Conservation (phyloP, 768 basidiomycete genomes). For the Boletus rex-veris region DNA sequence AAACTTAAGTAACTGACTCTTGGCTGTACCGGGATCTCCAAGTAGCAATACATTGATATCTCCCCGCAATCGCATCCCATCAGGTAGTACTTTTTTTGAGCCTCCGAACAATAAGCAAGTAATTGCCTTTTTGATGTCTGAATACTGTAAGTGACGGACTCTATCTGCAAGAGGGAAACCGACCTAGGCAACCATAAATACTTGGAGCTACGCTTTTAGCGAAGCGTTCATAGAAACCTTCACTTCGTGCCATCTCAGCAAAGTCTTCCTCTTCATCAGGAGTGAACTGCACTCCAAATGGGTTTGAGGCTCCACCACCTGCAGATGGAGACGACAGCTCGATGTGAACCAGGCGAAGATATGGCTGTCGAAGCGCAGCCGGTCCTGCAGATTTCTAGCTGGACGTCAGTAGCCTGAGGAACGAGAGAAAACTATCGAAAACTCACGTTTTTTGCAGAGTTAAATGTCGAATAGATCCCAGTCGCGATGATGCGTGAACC, state of each 20-base stretch:
- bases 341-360: conserved; percentile 89
- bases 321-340: conserved; percentile 82
- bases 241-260: conserved; percentile 81
- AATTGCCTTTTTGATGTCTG: conserved; percentile 98
- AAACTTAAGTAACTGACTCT: conserved; percentile 96
- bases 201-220: conserved; percentile 93
- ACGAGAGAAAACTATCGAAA: neutral
- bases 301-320: conserved; percentile 70
- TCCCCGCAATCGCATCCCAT: conserved; percentile 94
- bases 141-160: conserved; percentile 6
- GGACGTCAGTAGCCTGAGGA: neutral
- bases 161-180: neutral
- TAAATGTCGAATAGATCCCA: conserved; percentile 96
- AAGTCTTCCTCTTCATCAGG: conserved; percentile 99
- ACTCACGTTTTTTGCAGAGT: conserved; percentile 78
- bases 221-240: conserved; percentile 90
- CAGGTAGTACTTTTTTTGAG: conserved; percentile 94
- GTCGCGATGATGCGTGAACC: conserved; percentile 95
- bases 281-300: conserved; percentile 84
- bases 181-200: conserved; percentile 93
- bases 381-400: conserved; percentile 74
- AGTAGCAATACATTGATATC: conserved; percentile 97
- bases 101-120: conserved; percentile 96
- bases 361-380: conserved; percentile 89
- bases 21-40: conserved; percentile 98